phyloP scores from a whole-genome alignment of 768 basidiomycete species.

The Rhodotorula toruloides region DNA sequence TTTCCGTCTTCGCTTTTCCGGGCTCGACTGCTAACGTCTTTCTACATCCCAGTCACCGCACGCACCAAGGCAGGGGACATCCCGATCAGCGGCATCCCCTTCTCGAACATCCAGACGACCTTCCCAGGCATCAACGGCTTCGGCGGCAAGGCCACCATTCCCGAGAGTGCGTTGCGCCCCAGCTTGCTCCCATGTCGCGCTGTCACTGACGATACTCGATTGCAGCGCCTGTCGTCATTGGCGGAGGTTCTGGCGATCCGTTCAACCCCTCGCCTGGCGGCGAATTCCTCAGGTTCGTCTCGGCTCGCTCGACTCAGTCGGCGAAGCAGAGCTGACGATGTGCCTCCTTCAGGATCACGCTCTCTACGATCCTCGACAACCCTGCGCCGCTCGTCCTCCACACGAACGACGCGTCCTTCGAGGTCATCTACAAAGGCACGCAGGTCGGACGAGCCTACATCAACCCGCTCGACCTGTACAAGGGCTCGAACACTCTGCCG shows the following conservation, averaged over 20 bases:
- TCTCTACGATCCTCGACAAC: constrained; percentile 26
- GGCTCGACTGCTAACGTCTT: too few relatives aligned
- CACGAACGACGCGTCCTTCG: constrained; percentile 58
- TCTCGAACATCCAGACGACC: constrained; percentile 55
- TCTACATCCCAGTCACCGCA: neutral
- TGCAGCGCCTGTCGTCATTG: constrained; percentile 24
- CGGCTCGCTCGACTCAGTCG: neutral
- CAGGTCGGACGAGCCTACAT: constrained; percentile 37
- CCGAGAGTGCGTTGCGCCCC: constrained; percentile 2
- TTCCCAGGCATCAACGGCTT: constrained; percentile 54
- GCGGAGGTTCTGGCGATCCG: constrained; percentile 15
- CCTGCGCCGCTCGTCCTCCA: constrained; percentile 50
- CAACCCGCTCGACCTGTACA: constrained; percentile 51
- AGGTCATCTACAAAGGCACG: constrained; percentile 57
- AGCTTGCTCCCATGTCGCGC: neutral
- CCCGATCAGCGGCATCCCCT: constrained; percentile 60
- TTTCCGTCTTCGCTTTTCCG: too few relatives aligned
- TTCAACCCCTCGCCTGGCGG: constrained; percentile 18
- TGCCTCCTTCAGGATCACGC: constrained; percentile 15
- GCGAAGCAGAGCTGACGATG: too few relatives aligned
- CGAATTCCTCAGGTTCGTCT: constrained; percentile 14
- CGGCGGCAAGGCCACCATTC: constrained; percentile 53
- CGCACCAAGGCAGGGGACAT: constrained; percentile 57
- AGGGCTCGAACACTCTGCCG: constrained; percentile 53
- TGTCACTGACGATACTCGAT: too few relatives aligned